Conservation (phyloP, 306 rosid species). For the Cicer pinnatifidum region DNA sequence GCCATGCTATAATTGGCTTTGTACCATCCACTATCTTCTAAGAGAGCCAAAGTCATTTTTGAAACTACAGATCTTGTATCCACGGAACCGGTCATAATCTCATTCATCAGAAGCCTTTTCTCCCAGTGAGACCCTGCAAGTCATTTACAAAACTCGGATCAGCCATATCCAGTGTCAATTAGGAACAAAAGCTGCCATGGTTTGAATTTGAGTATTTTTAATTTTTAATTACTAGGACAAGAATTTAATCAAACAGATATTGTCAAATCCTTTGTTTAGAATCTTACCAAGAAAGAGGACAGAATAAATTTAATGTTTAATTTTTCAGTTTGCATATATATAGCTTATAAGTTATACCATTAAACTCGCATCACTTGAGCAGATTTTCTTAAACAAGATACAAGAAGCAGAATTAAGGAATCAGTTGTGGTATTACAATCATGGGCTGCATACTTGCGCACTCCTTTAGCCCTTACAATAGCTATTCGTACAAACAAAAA, state of each 20-base stretch:
- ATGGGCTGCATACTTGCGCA: conserved; percentile 7
- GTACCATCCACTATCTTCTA: conserved; percentile 99
- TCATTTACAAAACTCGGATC: conserved; percentile 20
- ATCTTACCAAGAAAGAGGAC: conserved; percentile 14
- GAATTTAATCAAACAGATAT: conserved; percentile 22
- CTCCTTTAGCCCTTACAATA: conserved; percentile 8
- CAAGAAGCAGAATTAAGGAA: conserved; percentile 11
- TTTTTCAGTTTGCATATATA: not conserved
- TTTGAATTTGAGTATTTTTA: conserved; percentile 20
- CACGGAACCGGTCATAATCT: conserved; percentile 98
- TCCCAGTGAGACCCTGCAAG: conserved; percentile 96
- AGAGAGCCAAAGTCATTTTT: conserved; percentile 91
- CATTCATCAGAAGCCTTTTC: conserved; percentile 96
- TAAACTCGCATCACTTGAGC: conserved; percentile 7
- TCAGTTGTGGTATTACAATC: not conserved
- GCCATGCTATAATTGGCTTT: conserved; percentile 98
- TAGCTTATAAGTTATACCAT: conserved; percentile 23
- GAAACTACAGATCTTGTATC: conserved; percentile 99
- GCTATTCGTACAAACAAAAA: not conserved
- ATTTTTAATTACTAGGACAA: not conserved
- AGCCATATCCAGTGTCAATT: not conserved
- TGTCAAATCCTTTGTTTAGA: not conserved
- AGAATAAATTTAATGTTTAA: not conserved
- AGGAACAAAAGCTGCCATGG: not conserved
- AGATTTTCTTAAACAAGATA: conserved; percentile 23